phyloP scores from a whole-genome alignment of 495 filamentous ascomycete genomes.

The Hypoxylon subgilvum region DNA sequence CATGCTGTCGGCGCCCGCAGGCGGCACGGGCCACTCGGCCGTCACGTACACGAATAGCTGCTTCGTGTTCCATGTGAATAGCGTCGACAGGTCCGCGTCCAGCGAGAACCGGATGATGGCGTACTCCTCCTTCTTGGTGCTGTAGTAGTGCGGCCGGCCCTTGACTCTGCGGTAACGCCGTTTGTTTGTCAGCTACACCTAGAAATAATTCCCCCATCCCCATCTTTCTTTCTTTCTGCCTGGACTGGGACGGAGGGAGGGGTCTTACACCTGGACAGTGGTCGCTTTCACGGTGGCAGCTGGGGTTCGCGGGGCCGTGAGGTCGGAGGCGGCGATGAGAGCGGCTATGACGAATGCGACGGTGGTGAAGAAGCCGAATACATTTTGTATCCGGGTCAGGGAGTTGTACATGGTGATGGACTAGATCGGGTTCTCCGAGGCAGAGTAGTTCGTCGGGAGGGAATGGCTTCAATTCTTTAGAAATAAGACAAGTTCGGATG shows the following conservation, averaged over 20 bases:
- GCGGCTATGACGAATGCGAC: conserved; percentile 82
- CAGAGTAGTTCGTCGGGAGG: not conserved
- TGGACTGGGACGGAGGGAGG: not conserved
- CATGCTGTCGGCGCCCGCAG: conserved; percentile 38
- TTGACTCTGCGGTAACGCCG: conserved; percentile 66
- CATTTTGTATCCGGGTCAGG: conserved; percentile 81
- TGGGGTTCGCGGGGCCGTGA: conserved; percentile 73
- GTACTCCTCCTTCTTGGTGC: conserved; percentile 88
- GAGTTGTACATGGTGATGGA: conserved; percentile 81
- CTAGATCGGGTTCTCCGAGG: conserved; percentile 11
- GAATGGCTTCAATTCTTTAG: not conserved
- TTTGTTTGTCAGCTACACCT: not conserved
- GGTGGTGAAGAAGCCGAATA: conserved; percentile 97
- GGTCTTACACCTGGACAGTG: conserved; percentile 84
- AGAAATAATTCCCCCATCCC: not conserved
- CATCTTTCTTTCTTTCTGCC: not conserved
- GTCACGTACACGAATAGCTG: conserved; percentile 95
- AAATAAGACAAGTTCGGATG: too few species aligned
- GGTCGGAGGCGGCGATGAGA: conserved; percentile 76
- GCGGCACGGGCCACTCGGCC: conserved; percentile 74
- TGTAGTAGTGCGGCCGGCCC: conserved; percentile 93
- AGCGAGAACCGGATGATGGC: conserved; percentile 92
- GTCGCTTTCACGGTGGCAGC: conserved; percentile 68
- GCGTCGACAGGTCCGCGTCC: conserved; percentile 79
- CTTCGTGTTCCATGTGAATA: conserved; percentile 99